Conservation (phyloP, 2,329 filamentous ascomycete genomes). For the Xylaria sp. region DNA sequence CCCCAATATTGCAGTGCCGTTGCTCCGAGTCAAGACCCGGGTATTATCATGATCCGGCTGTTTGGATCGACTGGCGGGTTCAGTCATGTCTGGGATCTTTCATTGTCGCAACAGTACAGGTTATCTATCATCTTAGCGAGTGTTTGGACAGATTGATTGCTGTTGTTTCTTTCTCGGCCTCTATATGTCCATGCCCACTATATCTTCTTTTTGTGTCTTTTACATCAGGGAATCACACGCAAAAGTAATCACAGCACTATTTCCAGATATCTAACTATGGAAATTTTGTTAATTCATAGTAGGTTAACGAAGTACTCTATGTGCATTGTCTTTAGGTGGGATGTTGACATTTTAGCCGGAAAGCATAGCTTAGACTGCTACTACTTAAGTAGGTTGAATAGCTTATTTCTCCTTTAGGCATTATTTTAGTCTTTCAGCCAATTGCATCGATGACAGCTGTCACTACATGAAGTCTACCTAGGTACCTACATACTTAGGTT, state of each 20-base stretch:
- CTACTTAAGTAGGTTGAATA: not conserved
- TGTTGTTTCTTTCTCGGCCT: not conserved
- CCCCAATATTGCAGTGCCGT: conserved; percentile 21
- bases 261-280: not conserved
- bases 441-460: not conserved
- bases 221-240: not conserved
- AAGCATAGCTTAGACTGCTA: not conserved
- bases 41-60: conserved; percentile 29
- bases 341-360: not conserved
- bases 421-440: not conserved
- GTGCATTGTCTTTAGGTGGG: not conserved
- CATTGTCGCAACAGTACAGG: not conserved
- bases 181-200: too few relatives aligned
- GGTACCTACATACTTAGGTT: not conserved
- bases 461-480: not conserved
- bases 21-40: conserved; percentile 20
- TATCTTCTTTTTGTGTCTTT: not conserved
- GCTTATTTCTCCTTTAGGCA: not conserved
- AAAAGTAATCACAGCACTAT: not conserved
- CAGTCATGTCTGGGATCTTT: not conserved
- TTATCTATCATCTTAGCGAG: too few relatives aligned
- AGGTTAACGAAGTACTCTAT: not conserved
- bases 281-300: not conserved
- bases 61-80: conserved; percentile 7
- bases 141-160: not conserved